Base-by-base conservation (phyloP, 208 protist genomes). In the Phytomonas serpens region DNA sequence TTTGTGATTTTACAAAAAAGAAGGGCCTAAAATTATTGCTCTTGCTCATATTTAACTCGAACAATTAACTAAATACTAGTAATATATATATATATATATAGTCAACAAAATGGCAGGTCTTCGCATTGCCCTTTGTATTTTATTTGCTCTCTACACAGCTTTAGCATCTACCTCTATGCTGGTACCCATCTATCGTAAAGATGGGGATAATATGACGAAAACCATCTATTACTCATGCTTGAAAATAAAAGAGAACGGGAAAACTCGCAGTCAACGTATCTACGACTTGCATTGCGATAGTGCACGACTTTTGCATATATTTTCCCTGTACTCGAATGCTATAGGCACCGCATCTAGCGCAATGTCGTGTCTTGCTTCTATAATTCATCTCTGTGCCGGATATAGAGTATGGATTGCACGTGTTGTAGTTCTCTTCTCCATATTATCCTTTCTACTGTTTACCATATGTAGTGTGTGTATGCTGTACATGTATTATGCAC, bases 391-490 rank as follows among this genome's bases (percentile, higher is more conserved):
- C 47, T 57, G 13, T 57, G 47, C 27, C 13, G 34, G 10, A 66
- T 34, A 23, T 66, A 34, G 23, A 23, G 33, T 40, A 16, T 66
- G 13, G 4, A 11, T 66, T 34, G 31, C 6, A 1, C 29, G 63
- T 66, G 9, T 34, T 34, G 63, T 40, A 40, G 63, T 66, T 19
- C 31, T 66, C 4, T 42, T 38, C 33, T 75, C 33, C 68, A 61
- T 69, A 6, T 57, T 67, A 40, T 31, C 36, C 16, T 75, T 70
- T 64, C 61, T 40, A 63, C 7, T 70, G 29, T 62, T 42, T 57
- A 69, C 29, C 34, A 40, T 47, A 64, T 68, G 63, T 29, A 57
- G 47, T 57, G 11, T 27, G 47, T 57, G 47, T 27, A 57, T 57
- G 47, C 1, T 57, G 19, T 57, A 23, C 27, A 27, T 57, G 47